Evolutionary conservation across 495 filamentous ascomycete species (phyloP).

Genomic region (Hypoxylon intermedium): DNA sequence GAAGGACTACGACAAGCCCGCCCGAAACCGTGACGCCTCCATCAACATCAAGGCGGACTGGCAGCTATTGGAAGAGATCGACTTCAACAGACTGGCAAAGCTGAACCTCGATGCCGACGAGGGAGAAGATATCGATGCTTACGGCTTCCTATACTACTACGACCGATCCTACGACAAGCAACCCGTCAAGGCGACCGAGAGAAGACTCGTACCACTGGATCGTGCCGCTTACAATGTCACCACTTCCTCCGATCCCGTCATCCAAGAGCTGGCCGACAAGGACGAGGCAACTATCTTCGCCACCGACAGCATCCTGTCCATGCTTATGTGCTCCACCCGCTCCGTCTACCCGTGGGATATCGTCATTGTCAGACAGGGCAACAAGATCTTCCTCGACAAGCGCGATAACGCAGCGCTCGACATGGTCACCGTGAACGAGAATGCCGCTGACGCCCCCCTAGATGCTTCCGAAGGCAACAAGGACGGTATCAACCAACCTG

Average conservation of each 20-base stretch:
- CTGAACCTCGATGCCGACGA: conserved; percentile 92
- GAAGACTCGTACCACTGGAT: conserved; percentile 85
- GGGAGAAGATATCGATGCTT: conserved; percentile 91
- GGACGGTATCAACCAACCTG: conserved; percentile 90
- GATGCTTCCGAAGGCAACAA: conserved; percentile 92
- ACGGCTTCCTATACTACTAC: conserved; percentile 98
- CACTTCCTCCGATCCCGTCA: conserved; percentile 91
- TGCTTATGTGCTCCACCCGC: conserved; percentile 97
- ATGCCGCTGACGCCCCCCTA: conserved; percentile 93
- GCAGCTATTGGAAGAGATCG: conserved; percentile 96
- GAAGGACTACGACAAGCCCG: conserved; percentile 98
- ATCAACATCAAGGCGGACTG: conserved; percentile 94
- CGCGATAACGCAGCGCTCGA: conserved; percentile 91
- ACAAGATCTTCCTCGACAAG: conserved; percentile 99
- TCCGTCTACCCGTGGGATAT: conserved; percentile 98
- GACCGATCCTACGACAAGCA: conserved; percentile 93
- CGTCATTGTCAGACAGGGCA: conserved; percentile 84
- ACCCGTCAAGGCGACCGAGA: conserved; percentile 84
- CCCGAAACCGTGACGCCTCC: conserved; percentile 92
- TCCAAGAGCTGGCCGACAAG: conserved; percentile 96
- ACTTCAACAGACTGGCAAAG: conserved; percentile 93
- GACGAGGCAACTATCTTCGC: conserved; percentile 97
- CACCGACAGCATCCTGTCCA: conserved; percentile 93
- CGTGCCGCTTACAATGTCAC: conserved; percentile 97
- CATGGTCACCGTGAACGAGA: conserved; percentile 98